Evolutionary conservation across 148 eudicot genomes (phyloP).

Genomic region (Nepenthes gracilis): DNA sequence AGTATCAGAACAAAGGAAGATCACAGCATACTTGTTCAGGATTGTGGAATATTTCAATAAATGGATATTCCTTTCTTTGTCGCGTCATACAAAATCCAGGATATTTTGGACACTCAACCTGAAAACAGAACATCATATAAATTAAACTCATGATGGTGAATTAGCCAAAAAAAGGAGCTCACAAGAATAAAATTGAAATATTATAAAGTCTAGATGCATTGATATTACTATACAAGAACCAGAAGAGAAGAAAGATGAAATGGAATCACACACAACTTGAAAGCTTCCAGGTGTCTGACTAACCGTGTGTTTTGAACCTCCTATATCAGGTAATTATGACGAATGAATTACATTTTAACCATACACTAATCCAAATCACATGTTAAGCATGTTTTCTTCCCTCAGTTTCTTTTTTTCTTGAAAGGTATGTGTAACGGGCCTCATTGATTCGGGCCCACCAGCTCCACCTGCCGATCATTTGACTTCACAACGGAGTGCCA

Average conservation of each 20-base stretch:
- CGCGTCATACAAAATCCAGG: conserved; percentile 93
- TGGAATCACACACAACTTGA: no score
- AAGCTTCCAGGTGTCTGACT: no score
- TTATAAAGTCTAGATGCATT: no score
- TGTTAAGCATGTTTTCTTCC: no score
- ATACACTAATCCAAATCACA: no score
- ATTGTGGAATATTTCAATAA: conserved; percentile 83
- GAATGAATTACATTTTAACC: not conserved
- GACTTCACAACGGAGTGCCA: no score
- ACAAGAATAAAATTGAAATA: not conserved
- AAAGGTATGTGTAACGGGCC: no score
- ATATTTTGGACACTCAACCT: conserved; percentile 99
- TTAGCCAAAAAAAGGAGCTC: no score
- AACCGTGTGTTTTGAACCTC: no score
- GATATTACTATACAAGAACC: not conserved
- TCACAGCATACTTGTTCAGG: conserved; percentile 65
- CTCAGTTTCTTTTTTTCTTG: no score
- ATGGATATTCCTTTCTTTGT: conserved; percentile 87
- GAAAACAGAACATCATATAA: conserved; percentile 13
- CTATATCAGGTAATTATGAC: not conserved
- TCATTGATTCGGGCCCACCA: no score
- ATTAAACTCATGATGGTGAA: not conserved
- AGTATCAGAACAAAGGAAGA: conserved; percentile 1
- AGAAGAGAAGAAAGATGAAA: not conserved
- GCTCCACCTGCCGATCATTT: no score